Percentiles rank a stretch among this genome's conserved stretches.
These are phyloP conservation scores for Russula lepida DNA, from an alignment of 768 basidiomycete species.

Conservation along the genomic window DNA sequence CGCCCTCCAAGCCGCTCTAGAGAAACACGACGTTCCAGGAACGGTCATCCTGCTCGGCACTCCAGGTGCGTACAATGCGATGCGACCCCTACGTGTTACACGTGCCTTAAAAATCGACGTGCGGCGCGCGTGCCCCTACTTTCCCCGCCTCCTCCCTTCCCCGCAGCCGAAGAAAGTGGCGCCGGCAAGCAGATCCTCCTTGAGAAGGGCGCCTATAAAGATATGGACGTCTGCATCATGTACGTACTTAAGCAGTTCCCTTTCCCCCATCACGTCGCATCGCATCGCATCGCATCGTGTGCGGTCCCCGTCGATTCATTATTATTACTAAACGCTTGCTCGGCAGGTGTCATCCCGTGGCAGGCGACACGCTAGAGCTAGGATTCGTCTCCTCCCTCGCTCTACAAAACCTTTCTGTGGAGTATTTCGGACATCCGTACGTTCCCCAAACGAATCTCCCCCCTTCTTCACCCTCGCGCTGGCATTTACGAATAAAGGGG, in stretches of 20 bases:
- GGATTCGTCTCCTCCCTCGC: conserved; percentile 51
- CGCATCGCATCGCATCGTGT: neutral
- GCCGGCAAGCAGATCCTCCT: conserved; percentile 72
- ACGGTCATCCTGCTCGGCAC: conserved; percentile 71
- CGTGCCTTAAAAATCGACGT: neutral
- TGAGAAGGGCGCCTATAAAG: conserved; percentile 66
- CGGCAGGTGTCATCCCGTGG: conserved; percentile 62
- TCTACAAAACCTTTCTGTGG: conserved; percentile 54
- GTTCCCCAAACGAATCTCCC: conserved; percentile 15
- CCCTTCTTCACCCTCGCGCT: too few species aligned
- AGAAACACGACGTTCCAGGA: conserved; percentile 53
- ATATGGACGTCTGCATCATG: conserved; percentile 80
- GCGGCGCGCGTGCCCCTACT: neutral
- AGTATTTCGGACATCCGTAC: conserved; percentile 70
- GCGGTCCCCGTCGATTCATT: neutral
- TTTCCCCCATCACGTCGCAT: neutral
- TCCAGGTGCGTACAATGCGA: conserved; percentile 32
- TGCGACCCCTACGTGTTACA: too few species aligned
- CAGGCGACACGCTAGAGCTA: conserved; percentile 45
- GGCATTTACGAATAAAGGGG: neutral
- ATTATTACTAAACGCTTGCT: too few species aligned
- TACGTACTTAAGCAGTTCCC: conserved; percentile 24
- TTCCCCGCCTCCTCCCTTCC: too few species aligned
- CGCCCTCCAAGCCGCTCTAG: conserved; percentile 60
- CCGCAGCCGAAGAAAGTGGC: conserved; percentile 65